Percentiles rank a stretch among this genome's conserved stretches.
Evolutionary conservation across 1,284 basidiomycete species (phyloP).

Genomic region (Cryptococcus depauperatus): DNA sequence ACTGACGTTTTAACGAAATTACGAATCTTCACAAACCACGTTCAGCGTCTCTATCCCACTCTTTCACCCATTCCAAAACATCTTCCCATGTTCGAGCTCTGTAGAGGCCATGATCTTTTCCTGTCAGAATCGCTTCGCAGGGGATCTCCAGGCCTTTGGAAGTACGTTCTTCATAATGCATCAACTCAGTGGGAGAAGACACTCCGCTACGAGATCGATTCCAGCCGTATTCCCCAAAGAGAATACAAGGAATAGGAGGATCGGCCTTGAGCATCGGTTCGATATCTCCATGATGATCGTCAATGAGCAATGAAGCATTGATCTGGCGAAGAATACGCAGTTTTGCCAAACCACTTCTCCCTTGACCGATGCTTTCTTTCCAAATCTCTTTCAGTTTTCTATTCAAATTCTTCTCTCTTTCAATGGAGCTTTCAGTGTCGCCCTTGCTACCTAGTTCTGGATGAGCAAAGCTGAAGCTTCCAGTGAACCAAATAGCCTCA

Average conservation of each 20-base stretch:
- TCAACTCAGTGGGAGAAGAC: slow-evolving; percentile 20
- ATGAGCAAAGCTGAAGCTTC: slow-evolving; percentile 9
- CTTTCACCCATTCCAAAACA: slow-evolving; percentile 27
- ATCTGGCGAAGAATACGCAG: slow-evolving; percentile 30
- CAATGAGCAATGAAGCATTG: slow-evolving; percentile 30
- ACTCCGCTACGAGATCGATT: slow-evolving; percentile 21
- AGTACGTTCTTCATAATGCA: slow-evolving; percentile 26
- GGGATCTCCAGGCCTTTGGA: slow-evolving; percentile 12
- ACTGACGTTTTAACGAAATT: too few species aligned
- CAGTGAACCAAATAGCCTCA: slow-evolving; percentile 21
- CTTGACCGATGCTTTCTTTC: slow-evolving; percentile 8
- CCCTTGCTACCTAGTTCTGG: slow-evolving; percentile 8
- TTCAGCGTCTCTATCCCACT: slow-evolving; percentile 23
- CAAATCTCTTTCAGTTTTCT: slow-evolving; percentile 13
- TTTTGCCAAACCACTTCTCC: slow-evolving; percentile 19
- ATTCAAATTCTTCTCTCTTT: slow-evolving; percentile 15
- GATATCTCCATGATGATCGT: slow-evolving; percentile 28
- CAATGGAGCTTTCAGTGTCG: slow-evolving; percentile 10
- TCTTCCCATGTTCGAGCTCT: slow-evolving; percentile 24
- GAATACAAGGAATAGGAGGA: slow-evolving; percentile 23
- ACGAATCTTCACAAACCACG: not conserved
- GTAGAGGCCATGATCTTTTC: slow-evolving; percentile 11
- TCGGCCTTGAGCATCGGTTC: slow-evolving; percentile 19
- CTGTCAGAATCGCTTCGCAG: slow-evolving; percentile 12
- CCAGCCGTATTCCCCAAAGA: slow-evolving; percentile 27